Evolutionary conservation across 163 green algal species (phyloP).

Genomic region (Volvox carteri): DNA sequence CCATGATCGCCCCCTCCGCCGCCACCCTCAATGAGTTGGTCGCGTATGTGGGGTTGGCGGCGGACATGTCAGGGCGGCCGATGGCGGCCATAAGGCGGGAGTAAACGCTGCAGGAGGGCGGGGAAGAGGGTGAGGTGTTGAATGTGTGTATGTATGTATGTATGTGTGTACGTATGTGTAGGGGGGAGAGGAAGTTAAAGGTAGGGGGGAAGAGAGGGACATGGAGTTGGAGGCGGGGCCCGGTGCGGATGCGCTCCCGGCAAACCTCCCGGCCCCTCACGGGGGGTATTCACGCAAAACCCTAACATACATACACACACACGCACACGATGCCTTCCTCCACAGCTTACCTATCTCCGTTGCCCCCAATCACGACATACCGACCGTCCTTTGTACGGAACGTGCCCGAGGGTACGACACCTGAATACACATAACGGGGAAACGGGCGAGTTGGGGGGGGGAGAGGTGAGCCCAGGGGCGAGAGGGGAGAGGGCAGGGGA

Average conservation of each 20-base stretch:
- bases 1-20: conserved; percentile 62
- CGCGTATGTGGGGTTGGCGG: conserved; percentile 78
- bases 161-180: no score
- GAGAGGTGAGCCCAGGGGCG: no score
- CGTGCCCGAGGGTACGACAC: conserved; percentile 81
- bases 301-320: no score
- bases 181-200: not conserved
- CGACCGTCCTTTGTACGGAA: conserved; percentile 76
- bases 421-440: no score
- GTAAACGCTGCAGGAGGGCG: conserved; percentile 78
- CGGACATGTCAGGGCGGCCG: conserved; percentile 76
- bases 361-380: conserved; percentile 86
- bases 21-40: conserved; percentile 71
- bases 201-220: not conserved
- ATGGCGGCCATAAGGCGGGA: conserved; percentile 82
- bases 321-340: not conserved
- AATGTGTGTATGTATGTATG: no score
- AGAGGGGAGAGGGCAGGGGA: no score
- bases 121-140: no score
- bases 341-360: conserved; percentile 63
- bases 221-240: not conserved
- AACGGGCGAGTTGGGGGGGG: not conserved
- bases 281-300: no score
- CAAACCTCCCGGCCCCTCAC: no score
- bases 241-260: no score